Evolutionary conservation across 2,329 filamentous ascomycete genomes (phyloP), one percentile per base, ranked within the genome.

Genomic region (Penicillium sp.): DNA sequence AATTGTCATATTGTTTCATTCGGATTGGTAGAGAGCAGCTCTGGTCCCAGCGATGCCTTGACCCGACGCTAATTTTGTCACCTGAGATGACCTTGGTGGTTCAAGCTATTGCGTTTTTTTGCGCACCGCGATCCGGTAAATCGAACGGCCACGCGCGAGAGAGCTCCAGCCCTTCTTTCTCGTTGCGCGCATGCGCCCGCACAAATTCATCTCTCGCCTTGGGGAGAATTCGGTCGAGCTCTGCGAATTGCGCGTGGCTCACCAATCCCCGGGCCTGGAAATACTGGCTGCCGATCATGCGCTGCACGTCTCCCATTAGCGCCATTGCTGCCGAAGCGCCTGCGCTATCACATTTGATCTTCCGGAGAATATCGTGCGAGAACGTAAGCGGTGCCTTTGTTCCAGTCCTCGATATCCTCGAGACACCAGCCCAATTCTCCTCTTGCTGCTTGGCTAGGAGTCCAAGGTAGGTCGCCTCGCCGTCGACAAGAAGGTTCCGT

Each of bases 401-500:
- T 23, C 13, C 11, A 4, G 44, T 56, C 60, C 53, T 61, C 49
- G 9, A 48, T 15, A 68, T 65, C 29, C 63, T 61, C n/a, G 72
- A 65, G 49, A 73, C 62, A 23, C 45, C 59, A 9, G 56, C 31
- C 71, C 73, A 74, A 26, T 63, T 67, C 13, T 61, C 26, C 53
- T 62, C 19, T 55, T 75, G 66, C n/a, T 74, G 60, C 46, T 75
- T 67, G 17, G 63, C 69, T 8, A 75, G 38, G 5, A 49, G 41
- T 8, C 38, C 60, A 1, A 65, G 62, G 44, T 66, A 78, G 8
- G 66, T 61, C 45, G 67, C 72, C 63, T 78, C 75, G 21, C 74
- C 74, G 57, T 77, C 72, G 17, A 76, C 66, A 50, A 77, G 69
- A 29, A 77, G 64, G 52, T 74, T 76, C 11, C 70, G 70, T 8